Conservation (phyloP, 2,329 filamentous ascomycete genomes). For the Fusarium sp. region DNA sequence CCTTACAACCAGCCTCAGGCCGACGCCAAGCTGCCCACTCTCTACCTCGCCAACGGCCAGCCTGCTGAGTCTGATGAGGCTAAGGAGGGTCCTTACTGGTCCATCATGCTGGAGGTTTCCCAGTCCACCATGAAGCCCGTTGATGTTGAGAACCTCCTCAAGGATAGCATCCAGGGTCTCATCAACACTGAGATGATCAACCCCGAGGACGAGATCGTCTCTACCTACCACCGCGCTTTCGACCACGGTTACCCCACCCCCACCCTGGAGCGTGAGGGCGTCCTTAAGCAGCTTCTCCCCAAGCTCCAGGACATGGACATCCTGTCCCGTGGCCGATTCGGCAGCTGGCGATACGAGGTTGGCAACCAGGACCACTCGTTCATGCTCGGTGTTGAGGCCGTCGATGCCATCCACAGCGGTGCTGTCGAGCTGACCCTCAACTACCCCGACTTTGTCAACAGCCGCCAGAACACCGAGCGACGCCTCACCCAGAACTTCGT, state of each 20-base stretch:
- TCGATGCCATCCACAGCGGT: conserved; percentile 89
- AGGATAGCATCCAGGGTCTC: conserved; percentile 94
- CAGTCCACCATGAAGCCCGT: conserved; percentile 97
- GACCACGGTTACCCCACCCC: conserved; percentile 99
- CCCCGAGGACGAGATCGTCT: conserved; percentile 92
- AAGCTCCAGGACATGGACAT: conserved; percentile 93
- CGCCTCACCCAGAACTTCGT: conserved; percentile 60
- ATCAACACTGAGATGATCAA: conserved; percentile 98
- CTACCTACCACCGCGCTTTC: conserved; percentile 97
- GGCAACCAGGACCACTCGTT: conserved; percentile 98
- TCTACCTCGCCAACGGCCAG: conserved; percentile 87
- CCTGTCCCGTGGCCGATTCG: conserved; percentile 95
- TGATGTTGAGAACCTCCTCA: conserved; percentile 84
- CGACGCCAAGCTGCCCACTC: conserved; percentile 85
- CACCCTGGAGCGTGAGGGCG: conserved; percentile 92
- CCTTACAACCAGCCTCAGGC: conserved; percentile 94
- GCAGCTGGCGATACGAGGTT: conserved; percentile 97
- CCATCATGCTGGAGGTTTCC: conserved; percentile 98
- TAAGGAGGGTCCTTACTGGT: conserved; percentile 97
- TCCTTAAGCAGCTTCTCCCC: conserved; percentile 91
- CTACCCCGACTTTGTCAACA: conserved; percentile 96
- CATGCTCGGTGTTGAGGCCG: conserved; percentile 96
- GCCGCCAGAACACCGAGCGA: conserved; percentile 69
- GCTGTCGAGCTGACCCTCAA: conserved; percentile 93
- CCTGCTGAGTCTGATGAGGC: conserved; percentile 79